A percentile compares a stretch with the other conserved stretches of the same genome.
These are phyloP conservation scores for Russula compacta DNA, from an alignment of 768 basidiomycete genomes.

Conservation along the genomic window DNA sequence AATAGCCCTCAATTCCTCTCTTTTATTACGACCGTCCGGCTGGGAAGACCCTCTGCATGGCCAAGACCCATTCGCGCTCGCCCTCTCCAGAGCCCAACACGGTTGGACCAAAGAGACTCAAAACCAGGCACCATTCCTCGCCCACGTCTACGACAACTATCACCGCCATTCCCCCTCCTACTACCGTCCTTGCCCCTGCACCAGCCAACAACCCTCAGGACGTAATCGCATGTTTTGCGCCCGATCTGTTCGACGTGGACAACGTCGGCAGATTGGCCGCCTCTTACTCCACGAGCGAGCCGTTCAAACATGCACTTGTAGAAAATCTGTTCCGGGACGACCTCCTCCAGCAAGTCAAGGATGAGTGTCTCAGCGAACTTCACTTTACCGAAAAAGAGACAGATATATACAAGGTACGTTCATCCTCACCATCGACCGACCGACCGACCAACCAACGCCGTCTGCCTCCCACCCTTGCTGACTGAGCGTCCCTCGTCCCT, in stretches of 20 bases:
- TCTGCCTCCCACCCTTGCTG: not conserved
- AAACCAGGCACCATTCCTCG: constrained; percentile 30
- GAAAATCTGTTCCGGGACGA: constrained; percentile 78
- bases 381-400: constrained; percentile 92
- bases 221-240: constrained; percentile 34
- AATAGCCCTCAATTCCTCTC: not conserved
- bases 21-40: not conserved
- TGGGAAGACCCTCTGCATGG: constrained; percentile 26
- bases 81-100: constrained; percentile 33
- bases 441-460: no score
- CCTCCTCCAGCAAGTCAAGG: constrained; percentile 69
- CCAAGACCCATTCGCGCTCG: constrained; percentile 40
- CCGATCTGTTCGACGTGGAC: constrained; percentile 47
- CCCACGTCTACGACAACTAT: not conserved
- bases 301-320: constrained; percentile 78
- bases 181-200: not conserved
- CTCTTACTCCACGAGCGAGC: constrained; percentile 48
- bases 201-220: constrained; percentile 21
- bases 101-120: constrained; percentile 30
- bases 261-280: constrained; percentile 47
- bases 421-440: not conserved
- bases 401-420: constrained; percentile 87
- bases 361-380: constrained; percentile 72
- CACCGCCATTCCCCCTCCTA: not conserved
- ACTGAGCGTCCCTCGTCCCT: not conserved